Conservation (phyloP, 2,329 filamentous ascomycete genomes). For the Trichothecium sympodiale region DNA sequence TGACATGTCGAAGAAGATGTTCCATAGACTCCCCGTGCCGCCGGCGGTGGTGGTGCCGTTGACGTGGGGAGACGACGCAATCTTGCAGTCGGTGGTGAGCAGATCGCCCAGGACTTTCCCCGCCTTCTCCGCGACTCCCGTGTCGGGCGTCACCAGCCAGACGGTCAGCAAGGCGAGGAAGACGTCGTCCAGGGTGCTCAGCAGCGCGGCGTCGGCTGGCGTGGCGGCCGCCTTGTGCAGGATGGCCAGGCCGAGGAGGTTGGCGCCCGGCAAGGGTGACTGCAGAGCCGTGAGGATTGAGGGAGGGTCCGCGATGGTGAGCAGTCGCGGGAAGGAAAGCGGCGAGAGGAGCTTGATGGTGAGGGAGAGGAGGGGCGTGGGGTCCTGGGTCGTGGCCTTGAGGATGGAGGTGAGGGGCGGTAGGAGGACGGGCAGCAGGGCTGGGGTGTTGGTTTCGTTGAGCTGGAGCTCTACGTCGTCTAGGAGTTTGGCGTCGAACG, state of each 20-base stretch:
- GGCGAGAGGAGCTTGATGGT: slow-evolving; percentile 45
- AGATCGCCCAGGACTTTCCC: slow-evolving; percentile 39
- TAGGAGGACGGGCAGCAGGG: slow-evolving; percentile 40
- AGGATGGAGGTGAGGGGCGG: slow-evolving; percentile 43
- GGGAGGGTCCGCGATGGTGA: slow-evolving; percentile 39
- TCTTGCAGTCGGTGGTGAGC: slow-evolving; percentile 41
- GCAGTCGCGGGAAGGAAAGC: slow-evolving; percentile 37
- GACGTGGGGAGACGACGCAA: slow-evolving; percentile 3
- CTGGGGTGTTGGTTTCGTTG: slow-evolving; percentile 27
- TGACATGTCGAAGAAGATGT: slow-evolving; percentile 37
- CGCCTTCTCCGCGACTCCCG: slow-evolving; percentile 44
- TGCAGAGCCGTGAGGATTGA: slow-evolving; percentile 39
- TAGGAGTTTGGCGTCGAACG: slow-evolving; percentile 38
- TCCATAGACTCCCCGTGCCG: slow-evolving; percentile 44
- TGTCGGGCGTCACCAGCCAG: slow-evolving; percentile 43
- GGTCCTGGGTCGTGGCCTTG: slow-evolving; percentile 37
- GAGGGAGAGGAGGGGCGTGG: slow-evolving; percentile 37
- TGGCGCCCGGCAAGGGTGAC: slow-evolving; percentile 43
- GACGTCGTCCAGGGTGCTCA: slow-evolving; percentile 37
- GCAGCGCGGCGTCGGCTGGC: slow-evolving; percentile 35
- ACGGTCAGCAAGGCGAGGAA: slow-evolving; percentile 34
- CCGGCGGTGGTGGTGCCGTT: background rate
- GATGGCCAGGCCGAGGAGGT: slow-evolving; percentile 45
- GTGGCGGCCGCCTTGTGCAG: slow-evolving; percentile 41
- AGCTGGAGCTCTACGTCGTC: slow-evolving; percentile 50